Percentiles rank a stretch among this genome's conserved stretches.
Evolutionary conservation across 2,329 filamentous ascomycete species (phyloP).

Genomic region (Colletotrichum coccodes): DNA sequence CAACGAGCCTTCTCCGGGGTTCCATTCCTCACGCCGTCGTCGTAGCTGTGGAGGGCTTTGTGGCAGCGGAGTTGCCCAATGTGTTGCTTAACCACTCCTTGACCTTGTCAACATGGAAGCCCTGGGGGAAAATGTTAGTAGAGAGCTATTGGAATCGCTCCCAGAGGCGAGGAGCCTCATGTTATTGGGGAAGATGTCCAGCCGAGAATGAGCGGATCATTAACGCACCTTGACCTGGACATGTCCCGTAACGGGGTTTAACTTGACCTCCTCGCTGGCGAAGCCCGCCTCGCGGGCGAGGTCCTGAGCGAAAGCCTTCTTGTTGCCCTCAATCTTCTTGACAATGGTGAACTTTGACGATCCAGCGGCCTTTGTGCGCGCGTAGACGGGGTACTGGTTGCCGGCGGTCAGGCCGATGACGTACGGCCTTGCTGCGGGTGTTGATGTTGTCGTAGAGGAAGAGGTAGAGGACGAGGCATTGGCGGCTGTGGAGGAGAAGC

Average conservation of each 20-base stretch:
- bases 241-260: conserved; percentile 74
- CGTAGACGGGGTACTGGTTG: conserved; percentile 81
- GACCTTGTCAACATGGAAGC: conserved; percentile 19
- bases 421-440: conserved; percentile 63
- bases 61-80: conserved; percentile 1
- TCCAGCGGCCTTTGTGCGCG: conserved; percentile 77
- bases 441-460: conserved; percentile 34
- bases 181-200: too few species aligned
- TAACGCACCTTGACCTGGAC: conserved; percentile 75
- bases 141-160: too few species aligned
- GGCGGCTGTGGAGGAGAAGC: conserved; percentile 28
- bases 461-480: background rate
- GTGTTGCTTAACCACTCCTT: conserved; percentile 12
- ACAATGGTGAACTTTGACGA: conserved; percentile 80
- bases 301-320: conserved; percentile 70
- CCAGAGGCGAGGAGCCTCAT: too few species aligned
- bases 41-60: background rate
- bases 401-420: conserved; percentile 77
- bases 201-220: conserved; percentile 25
- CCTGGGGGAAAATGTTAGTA: conserved; percentile 9
- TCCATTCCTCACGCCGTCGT: background rate
- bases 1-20: background rate
- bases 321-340: conserved; percentile 82
- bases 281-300: conserved; percentile 69
- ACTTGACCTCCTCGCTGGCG: conserved; percentile 60